Conservation (phyloP, 2,329 filamentous ascomycete species). For the Aureobasidium namibiae region DNA sequence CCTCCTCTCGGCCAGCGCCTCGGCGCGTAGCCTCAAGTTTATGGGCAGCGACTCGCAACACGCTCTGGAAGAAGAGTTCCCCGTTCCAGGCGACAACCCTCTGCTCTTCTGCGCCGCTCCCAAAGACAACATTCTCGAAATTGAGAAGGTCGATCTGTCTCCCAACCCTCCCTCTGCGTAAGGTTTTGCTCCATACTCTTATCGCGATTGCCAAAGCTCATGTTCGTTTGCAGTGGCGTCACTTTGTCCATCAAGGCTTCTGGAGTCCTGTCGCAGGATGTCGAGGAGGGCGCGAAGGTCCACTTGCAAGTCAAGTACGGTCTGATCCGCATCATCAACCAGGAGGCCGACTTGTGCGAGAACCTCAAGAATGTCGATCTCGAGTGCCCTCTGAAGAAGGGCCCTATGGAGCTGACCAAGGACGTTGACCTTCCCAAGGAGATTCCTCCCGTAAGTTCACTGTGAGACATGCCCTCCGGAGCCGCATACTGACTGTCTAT, state of each 20-base stretch:
- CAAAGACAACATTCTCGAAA: constrained; percentile 59
- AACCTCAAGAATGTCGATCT: constrained; percentile 82
- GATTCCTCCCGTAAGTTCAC: constrained; percentile 71
- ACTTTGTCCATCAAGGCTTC: constrained; percentile 69
- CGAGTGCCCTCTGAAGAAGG: constrained; percentile 78
- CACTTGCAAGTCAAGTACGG: constrained; percentile 86
- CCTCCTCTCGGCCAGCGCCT: constrained; percentile 22
- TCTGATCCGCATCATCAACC: constrained; percentile 78
- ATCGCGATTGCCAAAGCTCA: background rate
- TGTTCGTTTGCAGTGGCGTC: constrained; percentile 55
- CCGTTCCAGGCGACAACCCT: constrained; percentile 79
- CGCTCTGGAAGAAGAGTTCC: constrained; percentile 40
- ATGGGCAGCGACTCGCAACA: constrained; percentile 18
- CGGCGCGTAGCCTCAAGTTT: constrained; percentile 21
- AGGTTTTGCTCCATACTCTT: constrained; percentile 12
- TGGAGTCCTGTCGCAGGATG: constrained; percentile 63
- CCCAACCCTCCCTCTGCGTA: constrained; percentile 88
- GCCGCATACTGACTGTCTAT: constrained; percentile 75
- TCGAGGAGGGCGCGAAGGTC: constrained; percentile 74
- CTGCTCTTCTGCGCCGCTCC: constrained; percentile 70
- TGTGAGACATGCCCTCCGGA: constrained; percentile 39
- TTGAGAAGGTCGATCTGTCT: constrained; percentile 68
- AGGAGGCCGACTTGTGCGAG: constrained; percentile 77
- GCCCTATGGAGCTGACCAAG: constrained; percentile 64
- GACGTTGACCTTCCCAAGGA: constrained; percentile 74